Evolutionary conservation across 2,329 filamentous ascomycete genomes (phyloP), one percentile per base, ranked within the genome.

Genomic region (Curvularia lunata): DNA sequence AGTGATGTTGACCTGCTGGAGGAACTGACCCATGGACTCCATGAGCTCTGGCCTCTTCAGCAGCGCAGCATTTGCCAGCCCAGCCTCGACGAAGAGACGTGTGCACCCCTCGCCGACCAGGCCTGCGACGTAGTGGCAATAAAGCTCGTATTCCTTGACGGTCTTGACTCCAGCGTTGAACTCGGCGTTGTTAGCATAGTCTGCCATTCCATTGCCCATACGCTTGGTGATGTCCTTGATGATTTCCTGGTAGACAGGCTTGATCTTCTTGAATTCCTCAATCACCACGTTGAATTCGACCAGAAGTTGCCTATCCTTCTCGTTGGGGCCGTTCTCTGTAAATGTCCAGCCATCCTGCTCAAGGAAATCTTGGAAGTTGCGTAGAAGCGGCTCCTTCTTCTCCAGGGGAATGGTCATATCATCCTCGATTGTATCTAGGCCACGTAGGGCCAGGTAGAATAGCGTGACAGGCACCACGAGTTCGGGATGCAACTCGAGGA

Each of bases 201-300:
- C 94, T 27, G 95, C 95, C 95, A 99, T 99, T 67, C 95, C 95
- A 72, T 98, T 93, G 63, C 93, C 94, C 95, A 99, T 99, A 80
- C 92, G 91, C 72, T 88, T 82, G 30, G 92, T 92, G 73, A 98
- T 97, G 69, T 98, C 94, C 78, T 89, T 89, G 79, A 99, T 95
- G 73, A 98, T 93, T 6, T 83, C 85, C 77, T 85, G 86, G 80
- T 99, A 98, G 54, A 85, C 86, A 48, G 88, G 86, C 82, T 97
- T 96, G 78, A 97, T 83, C 79, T 91, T 90, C 82, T 91, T 91
- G 78, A 94, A 91, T 83, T 99, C 94, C 56, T 85, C 82, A 64
- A 97, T 85, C 62, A 99, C 88, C 55, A 89, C 86, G 76, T 97
- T 88, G 75, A 99, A 99, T 79, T 97, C 89, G 62, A 97, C 92